Evolutionary conservation across 495 filamentous ascomycete genomes (phyloP).

Genomic region (Bathelium albidoporum): DNA sequence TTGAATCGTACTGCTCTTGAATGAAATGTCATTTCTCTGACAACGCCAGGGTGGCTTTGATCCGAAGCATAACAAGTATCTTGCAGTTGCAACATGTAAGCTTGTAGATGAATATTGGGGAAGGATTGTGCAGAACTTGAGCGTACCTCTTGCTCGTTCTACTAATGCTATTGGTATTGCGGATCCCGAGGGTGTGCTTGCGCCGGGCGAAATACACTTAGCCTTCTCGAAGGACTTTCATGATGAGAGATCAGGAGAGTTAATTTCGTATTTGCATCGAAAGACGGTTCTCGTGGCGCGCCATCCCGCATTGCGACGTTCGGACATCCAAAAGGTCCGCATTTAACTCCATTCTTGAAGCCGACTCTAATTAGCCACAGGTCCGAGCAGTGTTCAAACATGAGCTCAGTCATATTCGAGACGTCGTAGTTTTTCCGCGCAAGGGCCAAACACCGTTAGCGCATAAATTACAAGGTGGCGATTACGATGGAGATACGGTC

Average conservation of each 20-base stretch:
- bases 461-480: conserved; percentile 76
- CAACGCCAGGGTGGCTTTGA: conserved; percentile 47
- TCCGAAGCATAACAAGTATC: background rate
- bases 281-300: conserved; percentile 80
- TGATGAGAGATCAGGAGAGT: conserved; percentile 42
- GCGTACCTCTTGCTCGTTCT: conserved; percentile 63
- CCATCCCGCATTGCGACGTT: conserved; percentile 66
- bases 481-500: conserved; percentile 84
- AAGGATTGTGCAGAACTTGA: conserved; percentile 38
- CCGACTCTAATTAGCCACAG: conserved; percentile 14
- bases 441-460: conserved; percentile 63
- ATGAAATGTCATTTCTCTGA: conserved; percentile 19
- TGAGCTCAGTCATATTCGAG: conserved; percentile 64
- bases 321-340: conserved; percentile 68
- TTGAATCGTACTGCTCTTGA: conserved; percentile 9
- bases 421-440: conserved; percentile 77
- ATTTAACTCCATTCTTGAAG: background rate
- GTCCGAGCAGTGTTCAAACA: conserved; percentile 49
- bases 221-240: conserved; percentile 61
- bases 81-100: background rate
- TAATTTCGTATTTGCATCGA: conserved; percentile 51
- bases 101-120: background rate
- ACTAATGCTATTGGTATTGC: conserved; percentile 72
- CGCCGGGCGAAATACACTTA: conserved; percentile 68
- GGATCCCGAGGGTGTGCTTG: conserved; percentile 61